Evolutionary conservation across 2,329 filamentous ascomycete species (phyloP).

Genomic region (Lasiodiplodia citricola): DNA sequence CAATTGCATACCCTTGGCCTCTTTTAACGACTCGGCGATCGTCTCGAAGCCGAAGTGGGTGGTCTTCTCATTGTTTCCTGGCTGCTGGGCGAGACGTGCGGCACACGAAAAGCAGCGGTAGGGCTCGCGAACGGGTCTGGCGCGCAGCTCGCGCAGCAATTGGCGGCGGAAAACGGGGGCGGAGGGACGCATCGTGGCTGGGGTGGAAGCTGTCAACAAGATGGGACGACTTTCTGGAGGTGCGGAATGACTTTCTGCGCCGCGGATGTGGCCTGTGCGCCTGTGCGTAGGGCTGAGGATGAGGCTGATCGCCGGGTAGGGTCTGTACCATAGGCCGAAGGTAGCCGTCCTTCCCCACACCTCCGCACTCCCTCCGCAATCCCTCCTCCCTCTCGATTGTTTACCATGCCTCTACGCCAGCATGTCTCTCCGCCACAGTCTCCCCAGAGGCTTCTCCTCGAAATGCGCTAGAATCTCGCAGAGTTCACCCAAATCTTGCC

Average conservation of each 20-base stretch:
- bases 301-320: neutral
- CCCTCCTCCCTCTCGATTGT: constrained; percentile 12
- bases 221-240: neutral
- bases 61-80: constrained; percentile 58
- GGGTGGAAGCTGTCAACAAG: constrained; percentile 26
- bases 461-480: constrained; percentile 29
- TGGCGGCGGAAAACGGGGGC: constrained; percentile 38
- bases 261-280: constrained; percentile 5
- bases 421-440: constrained; percentile 43
- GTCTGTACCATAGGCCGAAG: constrained; percentile 32
- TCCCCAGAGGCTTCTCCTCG: constrained; percentile 30
- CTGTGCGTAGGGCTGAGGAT: constrained; percentile 26
- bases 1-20: constrained; percentile 60
- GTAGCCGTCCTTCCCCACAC: constrained; percentile 30
- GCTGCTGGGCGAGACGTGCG: constrained; percentile 44
- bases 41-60: constrained; percentile 94
- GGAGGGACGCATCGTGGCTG: constrained; percentile 32
- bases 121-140: constrained; percentile 32
- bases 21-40: constrained; percentile 80
- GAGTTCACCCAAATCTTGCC: neutral
- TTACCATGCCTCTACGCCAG: constrained; percentile 34
- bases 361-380: constrained; percentile 30
- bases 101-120: constrained; percentile 60
- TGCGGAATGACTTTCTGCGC: constrained; percentile 23
- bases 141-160: constrained; percentile 33